Percentiles rank a stretch among this genome's conserved stretches.
Evolutionary conservation across 2,329 filamentous ascomycete species (phyloP).

Genomic region (Colletotrichum australisinense): DNA sequence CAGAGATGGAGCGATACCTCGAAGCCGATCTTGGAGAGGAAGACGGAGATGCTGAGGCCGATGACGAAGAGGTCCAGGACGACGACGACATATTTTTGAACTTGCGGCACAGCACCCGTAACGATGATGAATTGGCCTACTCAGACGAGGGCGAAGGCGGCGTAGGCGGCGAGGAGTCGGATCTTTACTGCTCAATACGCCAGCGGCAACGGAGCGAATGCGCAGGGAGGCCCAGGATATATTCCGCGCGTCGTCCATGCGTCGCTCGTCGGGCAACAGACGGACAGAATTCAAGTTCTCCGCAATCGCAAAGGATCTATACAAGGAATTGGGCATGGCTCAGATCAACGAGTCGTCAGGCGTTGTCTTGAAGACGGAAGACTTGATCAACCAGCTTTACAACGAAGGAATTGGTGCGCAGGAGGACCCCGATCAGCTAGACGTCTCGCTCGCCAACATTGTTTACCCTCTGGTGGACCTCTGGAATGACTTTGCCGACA

Average conservation of each 20-base stretch:
- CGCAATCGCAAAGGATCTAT: conserved; percentile 77
- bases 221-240: conserved; percentile 67
- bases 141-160: conserved; percentile 41
- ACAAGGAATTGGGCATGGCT: conserved; percentile 68
- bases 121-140: conserved; percentile 38
- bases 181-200: conserved; percentile 67
- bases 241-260: conserved; percentile 63
- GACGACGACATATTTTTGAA: conserved; percentile 63
- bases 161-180: conserved; percentile 52
- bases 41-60: conserved; percentile 50
- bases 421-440: conserved; percentile 67
- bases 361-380: conserved; percentile 81
- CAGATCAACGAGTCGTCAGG: conserved; percentile 75
- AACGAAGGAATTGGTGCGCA: conserved; percentile 67
- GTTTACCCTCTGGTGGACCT: conserved; percentile 63
- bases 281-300: conserved; percentile 74
- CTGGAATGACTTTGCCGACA: conserved; percentile 67
- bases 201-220: conserved; percentile 64
- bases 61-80: conserved; percentile 53
- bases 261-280: conserved; percentile 52
- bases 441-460: conserved; percentile 65
- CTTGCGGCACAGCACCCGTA: conserved; percentile 50
- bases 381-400: conserved; percentile 74
- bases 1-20: conserved; percentile 50
- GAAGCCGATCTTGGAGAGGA: conserved; percentile 47